Evolutionary conservation across 2,329 filamentous ascomycete species (phyloP), one percentile per base, ranked within the genome.

Genomic region (Diaporthe vaccinii): DNA sequence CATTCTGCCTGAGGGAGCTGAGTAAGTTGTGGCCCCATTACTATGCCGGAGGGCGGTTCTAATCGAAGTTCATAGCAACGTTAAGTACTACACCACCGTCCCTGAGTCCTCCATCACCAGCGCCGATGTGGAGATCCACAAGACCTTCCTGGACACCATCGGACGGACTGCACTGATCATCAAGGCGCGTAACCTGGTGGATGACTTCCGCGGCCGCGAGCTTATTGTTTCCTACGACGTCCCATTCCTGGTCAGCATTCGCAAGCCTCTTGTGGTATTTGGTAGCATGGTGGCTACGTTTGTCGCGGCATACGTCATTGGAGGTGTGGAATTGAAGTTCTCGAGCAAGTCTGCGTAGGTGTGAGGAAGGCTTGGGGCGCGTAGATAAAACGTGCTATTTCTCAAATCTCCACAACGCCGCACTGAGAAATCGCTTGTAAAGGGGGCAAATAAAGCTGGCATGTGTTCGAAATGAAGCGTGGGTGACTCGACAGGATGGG

Each of bases 71-170:
- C 74, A 76, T 80, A 97, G 95, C 77, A 95, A 97, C 78, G 90
- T 98, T 79, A 91, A 94, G 82, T 96, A 93, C 81, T 88, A 91
- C 78, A 95, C 95, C 72, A 90, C 91, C 6, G 88, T 98, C 44
- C 95, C 96, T 1, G 83, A 85, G 28, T 87, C 87, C 8, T 87
- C 89, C 53, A 87, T 97, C 74, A 87, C 91, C 67, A 87, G 89
- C 67, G 89, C 91, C 36, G 83, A 84, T 2, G 83, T 91, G 25
- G 90, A 89, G 78, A 85, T 93, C n/a, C 91, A 97, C 86, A 93
- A 92, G 84, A 98, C 96, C 0, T 99, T 95, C 85, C 93, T 99
- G 86, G 97, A 99, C 84, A 98, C 97, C 0, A 81, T 96, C 44
- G 97, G 97, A 76, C 94, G 97, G 78, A 97, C 96, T 0, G 90